These are phyloP conservation scores for Fusarium nurragi DNA, from an alignment of 2,329 filamentous ascomycete genomes.

Conservation along the genomic window DNA sequence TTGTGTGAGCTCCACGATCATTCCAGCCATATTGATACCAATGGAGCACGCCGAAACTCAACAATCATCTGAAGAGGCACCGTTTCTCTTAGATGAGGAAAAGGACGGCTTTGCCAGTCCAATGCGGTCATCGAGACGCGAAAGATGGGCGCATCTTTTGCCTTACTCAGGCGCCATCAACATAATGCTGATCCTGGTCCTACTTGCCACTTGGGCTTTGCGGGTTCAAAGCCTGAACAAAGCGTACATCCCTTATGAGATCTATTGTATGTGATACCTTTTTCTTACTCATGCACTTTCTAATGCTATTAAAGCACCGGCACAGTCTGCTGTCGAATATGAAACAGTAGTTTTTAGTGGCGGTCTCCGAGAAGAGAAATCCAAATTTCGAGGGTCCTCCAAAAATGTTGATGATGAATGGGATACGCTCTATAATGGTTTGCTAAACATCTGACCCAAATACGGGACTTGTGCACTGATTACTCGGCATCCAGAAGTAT, in stretches of 20 bases:
- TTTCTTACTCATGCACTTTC: rapidly evolving
- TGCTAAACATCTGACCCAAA: neutral
- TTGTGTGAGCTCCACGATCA: neutral
- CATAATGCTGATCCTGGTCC: neutral
- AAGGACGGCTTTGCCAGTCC: neutral
- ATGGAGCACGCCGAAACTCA: neutral
- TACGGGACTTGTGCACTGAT: neutral
- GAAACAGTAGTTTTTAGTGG: constrained; percentile 4
- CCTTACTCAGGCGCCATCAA: constrained; percentile 1
- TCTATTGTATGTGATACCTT: neutral
- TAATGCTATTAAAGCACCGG: neutral
- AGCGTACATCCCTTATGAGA: constrained; percentile 1
- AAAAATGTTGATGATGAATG: constrained; percentile 1
- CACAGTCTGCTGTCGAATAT: neutral
- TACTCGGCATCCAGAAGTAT: neutral
- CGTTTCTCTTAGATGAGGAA: constrained; percentile 1
- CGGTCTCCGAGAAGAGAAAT: constrained; percentile 1
- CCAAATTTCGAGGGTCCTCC: constrained; percentile 3
- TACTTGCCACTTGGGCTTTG: neutral
- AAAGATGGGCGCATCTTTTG: neutral
- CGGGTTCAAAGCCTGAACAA: neutral
- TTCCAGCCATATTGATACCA: neutral
- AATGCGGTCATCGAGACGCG: neutral
- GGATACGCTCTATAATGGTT: constrained; percentile 2
- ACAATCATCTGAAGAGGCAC: neutral